Percentiles rank a stretch among this genome's conserved stretches.
These are phyloP conservation scores for Epichloe gansuensis DNA, from an alignment of 2,329 filamentous ascomycete species.

Conservation along the genomic window DNA sequence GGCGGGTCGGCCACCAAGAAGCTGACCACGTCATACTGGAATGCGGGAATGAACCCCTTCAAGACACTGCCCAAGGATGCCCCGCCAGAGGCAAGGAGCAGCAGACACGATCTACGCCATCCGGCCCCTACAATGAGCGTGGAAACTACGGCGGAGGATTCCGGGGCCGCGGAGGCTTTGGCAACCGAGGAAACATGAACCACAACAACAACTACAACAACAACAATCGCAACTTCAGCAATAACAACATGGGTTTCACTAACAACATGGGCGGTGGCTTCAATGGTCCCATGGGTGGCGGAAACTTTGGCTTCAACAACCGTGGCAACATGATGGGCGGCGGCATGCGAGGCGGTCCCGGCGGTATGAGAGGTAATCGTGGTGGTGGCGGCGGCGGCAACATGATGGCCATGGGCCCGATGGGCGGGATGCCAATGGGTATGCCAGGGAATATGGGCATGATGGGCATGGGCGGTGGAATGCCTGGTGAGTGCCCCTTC, in stretches of 20 bases:
- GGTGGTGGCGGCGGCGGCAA: slow-evolving; percentile 29
- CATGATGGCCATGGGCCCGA: slow-evolving; percentile 37
- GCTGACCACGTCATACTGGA: slow-evolving; percentile 62
- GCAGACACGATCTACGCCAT: slow-evolving; percentile 40
- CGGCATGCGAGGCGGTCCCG: slow-evolving; percentile 35
- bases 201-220: slow-evolving; percentile 29
- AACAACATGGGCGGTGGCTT: slow-evolving; percentile 35
- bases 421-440: slow-evolving; percentile 39
- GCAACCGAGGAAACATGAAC: slow-evolving; percentile 35
- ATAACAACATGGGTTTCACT: slow-evolving; percentile 34
- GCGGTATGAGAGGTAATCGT: slow-evolving; percentile 36
- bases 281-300: slow-evolving; percentile 40
- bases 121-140: slow-evolving; percentile 36
- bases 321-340: slow-evolving; percentile 25
- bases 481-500: slow-evolving; percentile 21
- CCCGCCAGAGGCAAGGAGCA: slow-evolving; percentile 47
- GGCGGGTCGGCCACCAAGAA: slow-evolving; percentile 50
- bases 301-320: slow-evolving; percentile 38
- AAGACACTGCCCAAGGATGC: slow-evolving; percentile 83
- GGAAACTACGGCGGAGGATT: slow-evolving; percentile 36
- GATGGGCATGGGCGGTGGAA: slow-evolving; percentile 36
- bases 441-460: slow-evolving; percentile 47
- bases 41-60: slow-evolving; percentile 73
- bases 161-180: slow-evolving; percentile 37
- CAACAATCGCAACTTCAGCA: slow-evolving; percentile 29